Evolutionary conservation across 805 yeast genomes (phyloP), one percentile per base, ranked within the genome.

Genomic region (Teunomyces kruisii): DNA sequence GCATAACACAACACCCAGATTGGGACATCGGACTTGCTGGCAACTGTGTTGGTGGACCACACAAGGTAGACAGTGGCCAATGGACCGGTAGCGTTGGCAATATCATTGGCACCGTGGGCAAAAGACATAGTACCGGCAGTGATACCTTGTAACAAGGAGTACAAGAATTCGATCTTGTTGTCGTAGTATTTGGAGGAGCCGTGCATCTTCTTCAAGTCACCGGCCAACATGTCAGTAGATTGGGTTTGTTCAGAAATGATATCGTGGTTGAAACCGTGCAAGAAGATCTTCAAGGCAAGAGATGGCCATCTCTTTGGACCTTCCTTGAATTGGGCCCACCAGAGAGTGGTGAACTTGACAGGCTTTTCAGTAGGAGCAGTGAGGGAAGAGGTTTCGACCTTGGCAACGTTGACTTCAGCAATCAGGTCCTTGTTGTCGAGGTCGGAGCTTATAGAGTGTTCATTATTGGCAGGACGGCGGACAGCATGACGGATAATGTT

Each of bases 51-150:
- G 29, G 79, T 64, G 16, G 62, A 62, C 89, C 90, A 85, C 19
- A 81, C 70, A 35, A 72, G 64, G 61, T 81, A 85, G 16, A 84
- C 76, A 10, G 89, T 75, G 37, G 89, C 68, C 54, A 83, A 71
- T 28, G 92, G 91, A 52, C 89, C 91, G 27, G 86, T 78, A 31
- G 92, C 90, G 55, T 85, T 85, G 40, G 89, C 76, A 50, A 86
- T 83, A 66, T 85, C 92, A 58, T 85, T 85, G 32, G 92, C 83
- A 45, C 92, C 92, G 58, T 85, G 92, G 6, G 91, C 88, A 63
- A 86, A 84, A 1, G 91, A 84, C 84, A 84, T 84, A 41, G 89
- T 84, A 53, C 82, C 77, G 12, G 92, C 91, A 33, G 91, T 84
- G 50, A 84, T 64, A 42, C 81, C 83, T 65, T 85, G 92, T 44